Evolutionary conservation across 768 basidiomycete species (phyloP), one percentile per base, ranked within the genome.

Genomic region (Pulveroboletus sp.): DNA sequence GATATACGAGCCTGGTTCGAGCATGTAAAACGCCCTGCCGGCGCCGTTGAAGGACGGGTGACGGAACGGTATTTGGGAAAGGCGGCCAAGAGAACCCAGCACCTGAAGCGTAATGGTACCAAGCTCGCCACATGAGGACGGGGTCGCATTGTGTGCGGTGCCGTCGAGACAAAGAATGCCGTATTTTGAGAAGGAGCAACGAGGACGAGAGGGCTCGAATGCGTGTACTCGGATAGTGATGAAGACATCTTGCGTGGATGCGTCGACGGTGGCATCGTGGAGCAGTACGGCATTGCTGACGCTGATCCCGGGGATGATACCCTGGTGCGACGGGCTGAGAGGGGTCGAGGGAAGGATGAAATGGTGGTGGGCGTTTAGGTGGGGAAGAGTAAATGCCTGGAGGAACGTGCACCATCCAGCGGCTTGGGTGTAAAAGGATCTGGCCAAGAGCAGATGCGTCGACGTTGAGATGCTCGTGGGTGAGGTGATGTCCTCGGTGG

Each of bases 391-490:
- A 10, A 55, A 64, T 1, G 55, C 61, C n/a, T 53, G 39, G 17
- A 62, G 18, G 26, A 33, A 27, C 4, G 58, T 53, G 13, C 5
- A 11, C 50, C 50, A 57, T 15, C 51, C 53, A 3, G 27, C 2
- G 3, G 18, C 10, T 21, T 7, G 10, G 9, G 31, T 37, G 31
- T 32, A 46, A 28, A 46, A 38, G 1, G 55, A 53, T 31, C 32
- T 15, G 8, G 56, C 44, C 5, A 64, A 26, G 1, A 63, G 15
- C 5, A 62, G 21, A 47, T 62, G 58, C 2, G 61, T 60, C 17
- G 56, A 58, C 6, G 62, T 62, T 8, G 61, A 62, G 21, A 62
- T 24, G 21, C 39, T 39, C 38, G 13, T 33, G 6, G 39, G 52
- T 6, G 18, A 5, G 13, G 27, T 35, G 2, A 28, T 35, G 0